These are phyloP conservation scores for Aspergillus olivimuriae DNA, from an alignment of 495 filamentous ascomycete genomes.

Conservation along the genomic window DNA sequence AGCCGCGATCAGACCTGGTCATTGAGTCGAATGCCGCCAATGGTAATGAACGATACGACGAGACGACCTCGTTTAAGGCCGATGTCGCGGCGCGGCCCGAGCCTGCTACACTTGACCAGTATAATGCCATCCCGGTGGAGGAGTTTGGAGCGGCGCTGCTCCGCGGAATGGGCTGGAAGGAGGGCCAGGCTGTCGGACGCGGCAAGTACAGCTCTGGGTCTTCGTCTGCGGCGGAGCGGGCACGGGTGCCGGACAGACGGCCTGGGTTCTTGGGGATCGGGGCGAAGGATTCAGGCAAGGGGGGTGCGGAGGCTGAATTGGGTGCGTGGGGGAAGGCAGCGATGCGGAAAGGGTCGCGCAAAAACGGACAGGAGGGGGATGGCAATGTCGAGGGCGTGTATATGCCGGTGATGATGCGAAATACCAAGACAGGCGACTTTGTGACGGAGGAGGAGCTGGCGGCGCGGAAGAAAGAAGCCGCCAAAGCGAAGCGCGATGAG, in stretches of 20 bases:
- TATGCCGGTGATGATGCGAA: constrained; percentile 59
- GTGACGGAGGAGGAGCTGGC: constrained; percentile 59
- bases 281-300: constrained; percentile 59
- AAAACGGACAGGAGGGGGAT: constrained; percentile 35
- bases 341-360: constrained; percentile 49
- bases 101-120: constrained; percentile 71
- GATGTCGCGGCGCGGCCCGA: constrained; percentile 70
- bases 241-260: constrained; percentile 52
- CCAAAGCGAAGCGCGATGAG: constrained; percentile 29
- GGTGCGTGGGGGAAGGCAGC: constrained; percentile 68
- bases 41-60: constrained; percentile 36
- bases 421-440: constrained; percentile 59
- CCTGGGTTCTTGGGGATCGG: constrained; percentile 84
- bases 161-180: constrained; percentile 89
- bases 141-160: constrained; percentile 88
- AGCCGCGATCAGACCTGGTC: constrained; percentile 49
- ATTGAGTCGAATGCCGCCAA: constrained; percentile 44
- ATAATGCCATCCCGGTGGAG: constrained; percentile 82
- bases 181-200: constrained; percentile 66
- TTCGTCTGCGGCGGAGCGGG: constrained; percentile 22
- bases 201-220: constrained; percentile 39
- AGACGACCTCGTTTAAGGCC: constrained; percentile 61
- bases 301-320: constrained; percentile 68
- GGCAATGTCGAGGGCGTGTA: constrained; percentile 49
- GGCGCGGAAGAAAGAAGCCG: constrained; percentile 39